Base-by-base conservation (phyloP, 305 asterid genomes). In the Ilex paraguariensis region DNA sequence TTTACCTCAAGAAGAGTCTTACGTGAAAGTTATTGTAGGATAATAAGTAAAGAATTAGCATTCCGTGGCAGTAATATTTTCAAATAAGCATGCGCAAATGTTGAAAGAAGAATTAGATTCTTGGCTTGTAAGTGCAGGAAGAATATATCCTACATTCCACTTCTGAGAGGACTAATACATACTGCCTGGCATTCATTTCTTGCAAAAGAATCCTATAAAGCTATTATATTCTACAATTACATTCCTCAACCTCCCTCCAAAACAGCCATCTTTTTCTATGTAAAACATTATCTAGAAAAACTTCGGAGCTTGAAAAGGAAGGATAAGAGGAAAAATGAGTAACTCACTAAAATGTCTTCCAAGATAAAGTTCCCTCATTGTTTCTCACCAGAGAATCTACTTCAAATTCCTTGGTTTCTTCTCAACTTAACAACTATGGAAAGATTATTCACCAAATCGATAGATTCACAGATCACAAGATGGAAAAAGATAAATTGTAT, bases 101-200 rank as follows among this genome's bases (percentile, higher is more conserved):
- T 51, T 55, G 68, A 60, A 44, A 61, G 62, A 15, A 31, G 60
- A 64, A 71, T 66, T 66, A 68, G 78, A 85, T 84, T 71, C 83
- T 31, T 74, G 70, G 66, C 87, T 82, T 84, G 83, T 73, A 72
- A 63, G 73, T 63, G 78, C 65, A 69, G 68, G 63, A 39, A 78
- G 81, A 73, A 78, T 73, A 62, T 79, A 76, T 79, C 61, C 82
- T 51, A 10, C 68, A 64, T 59, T 77, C 70, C 70, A 56, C 67
- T 63, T 60, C 65, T 57, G 63, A 70, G 70, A 69, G 72, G 64
- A 58, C 71, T 56, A 67, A 71, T 70, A 40, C 71, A 59, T 54
- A 50, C 65, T 70, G 62, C 65, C 75, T 60, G 40, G 45, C 70
- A 78, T 70, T 69, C 71, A 72, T 75, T 77, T 67, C 70, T 68